Evolutionary conservation across 208 protist species (phyloP), one percentile per base, ranked within the genome.

Genomic region (Trypanosoma boissoni): DNA sequence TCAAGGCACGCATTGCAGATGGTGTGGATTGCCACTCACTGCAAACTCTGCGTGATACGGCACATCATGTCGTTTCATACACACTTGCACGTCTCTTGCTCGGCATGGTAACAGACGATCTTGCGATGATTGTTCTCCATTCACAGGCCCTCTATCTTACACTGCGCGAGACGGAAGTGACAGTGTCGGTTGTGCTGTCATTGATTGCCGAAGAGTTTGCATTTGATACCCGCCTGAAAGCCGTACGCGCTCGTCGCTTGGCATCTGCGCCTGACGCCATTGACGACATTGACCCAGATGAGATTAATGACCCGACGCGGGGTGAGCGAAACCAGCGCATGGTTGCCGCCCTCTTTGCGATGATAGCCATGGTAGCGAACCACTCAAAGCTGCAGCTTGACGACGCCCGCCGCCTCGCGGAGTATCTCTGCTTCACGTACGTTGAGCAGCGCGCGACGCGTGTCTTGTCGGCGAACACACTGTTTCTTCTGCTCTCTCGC

Each of bases 311-410:
- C 65, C 83, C 88, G 2, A 95, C 88, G 0, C 80, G 79, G 52
- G 85, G 88, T 21, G 88, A 95, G 74, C 84, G 88, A 45, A 95
- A 95, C 60, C 88, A 95, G 59, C 74, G 78, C 3, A 61, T 92
- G 23, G 83, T 77, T 32, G 85, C 88, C 9, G 81, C 78, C 20
- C 76, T 92, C 29, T 92, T 95, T 52, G 77, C 76, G 36, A 73
- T 91, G 10, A 74, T 57, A 9, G 74, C 76, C 9, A 31, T 92
- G 0, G 76, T 89, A 5, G 78, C 76, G 14, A 70, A 82, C 0
- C 24, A 39, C 18, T 67, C 64, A 10, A 59, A 60, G 34, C 63
- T 88, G 58, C 26, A 26, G 3, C 14, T 67, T 7, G 64, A 77
- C 14, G 77, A 89, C 18, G 84, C 85, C 1, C 54, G 41, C 1